These are phyloP conservation scores for Hansenula lynferdii DNA, from an alignment of 1,139 yeast species.

Conservation along the genomic window DNA sequence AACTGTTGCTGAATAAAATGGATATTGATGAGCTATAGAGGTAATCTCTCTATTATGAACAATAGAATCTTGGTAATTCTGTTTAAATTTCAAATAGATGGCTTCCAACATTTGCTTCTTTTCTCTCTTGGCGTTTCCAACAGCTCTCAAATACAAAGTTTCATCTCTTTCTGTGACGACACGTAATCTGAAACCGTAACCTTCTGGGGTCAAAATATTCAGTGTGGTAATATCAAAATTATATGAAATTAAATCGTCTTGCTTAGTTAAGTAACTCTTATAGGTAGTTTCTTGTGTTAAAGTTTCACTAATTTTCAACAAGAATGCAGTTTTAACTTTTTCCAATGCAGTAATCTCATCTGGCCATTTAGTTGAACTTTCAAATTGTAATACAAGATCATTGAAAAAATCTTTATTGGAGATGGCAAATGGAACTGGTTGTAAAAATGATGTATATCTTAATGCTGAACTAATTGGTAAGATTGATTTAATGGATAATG, in stretches of 20 bases:
- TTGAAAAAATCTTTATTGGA: slow-evolving; percentile 79
- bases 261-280: slow-evolving; percentile 54
- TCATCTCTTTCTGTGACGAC: slow-evolving; percentile 83
- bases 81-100: slow-evolving; percentile 60
- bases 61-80: slow-evolving; percentile 62
- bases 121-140: slow-evolving; percentile 52
- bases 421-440: slow-evolving; percentile 79
- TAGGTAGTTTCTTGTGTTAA: slow-evolving; percentile 50
- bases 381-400: slow-evolving; percentile 80
- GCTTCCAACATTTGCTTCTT: slow-evolving; percentile 57
- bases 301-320: slow-evolving; percentile 64
- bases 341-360: slow-evolving; percentile 84
- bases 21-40: slow-evolving; percentile 67
- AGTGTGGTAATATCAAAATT: slow-evolving; percentile 54
- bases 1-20: slow-evolving; percentile 73
- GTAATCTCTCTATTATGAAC: slow-evolving; percentile 79
- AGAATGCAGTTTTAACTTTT: slow-evolving; percentile 84
- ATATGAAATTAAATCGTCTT: slow-evolving; percentile 57
- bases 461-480: slow-evolving; percentile 69
- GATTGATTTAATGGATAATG: slow-evolving; percentile 66
- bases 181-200: slow-evolving; percentile 74
- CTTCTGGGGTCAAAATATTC: slow-evolving; percentile 76
- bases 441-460: slow-evolving; percentile 67
- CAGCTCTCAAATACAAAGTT: slow-evolving; percentile 62
- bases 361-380: slow-evolving; percentile 92